phyloP scores from a whole-genome alignment of 2,329 filamentous ascomycete species.

The Exophiala viscosa region DNA sequence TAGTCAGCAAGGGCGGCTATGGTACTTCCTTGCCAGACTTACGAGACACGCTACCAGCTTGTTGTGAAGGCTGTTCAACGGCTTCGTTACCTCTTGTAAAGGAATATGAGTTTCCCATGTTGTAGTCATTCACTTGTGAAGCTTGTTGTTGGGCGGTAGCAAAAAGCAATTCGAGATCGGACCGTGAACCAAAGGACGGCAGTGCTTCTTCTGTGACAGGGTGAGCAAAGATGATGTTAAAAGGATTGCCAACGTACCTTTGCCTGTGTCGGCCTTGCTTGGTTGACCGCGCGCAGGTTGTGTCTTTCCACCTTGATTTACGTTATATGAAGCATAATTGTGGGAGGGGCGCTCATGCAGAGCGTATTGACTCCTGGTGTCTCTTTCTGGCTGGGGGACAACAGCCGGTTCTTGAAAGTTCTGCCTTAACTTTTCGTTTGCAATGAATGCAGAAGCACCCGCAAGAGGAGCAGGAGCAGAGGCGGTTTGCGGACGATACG shows the following conservation, averaged over 20 bases:
- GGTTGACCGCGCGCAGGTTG: background rate
- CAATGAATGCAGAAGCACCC: conserved; percentile 6
- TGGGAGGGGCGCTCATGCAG: background rate
- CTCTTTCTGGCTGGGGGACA: conserved; percentile 1
- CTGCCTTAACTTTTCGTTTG: conserved; percentile 11
- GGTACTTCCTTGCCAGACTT: background rate
- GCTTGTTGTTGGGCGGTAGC: conserved; percentile 15
- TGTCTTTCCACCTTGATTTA: conserved; percentile 3
- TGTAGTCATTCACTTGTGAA: background rate
- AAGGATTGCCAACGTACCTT: conserved; percentile 7
- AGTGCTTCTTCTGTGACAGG: conserved; percentile 13
- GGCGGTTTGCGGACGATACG: conserved; percentile 14
- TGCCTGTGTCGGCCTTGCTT: conserved; percentile 6
- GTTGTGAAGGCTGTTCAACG: conserved; percentile 3
- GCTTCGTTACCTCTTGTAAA: background rate
- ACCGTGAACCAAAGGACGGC: conserved; percentile 22
- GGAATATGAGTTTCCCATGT: background rate
- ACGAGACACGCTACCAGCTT: conserved; percentile 18
- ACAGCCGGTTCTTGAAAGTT: conserved; percentile 3
- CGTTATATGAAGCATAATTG: conserved; percentile 4
- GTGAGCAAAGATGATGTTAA: conserved; percentile 2
- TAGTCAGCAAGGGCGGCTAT: background rate
- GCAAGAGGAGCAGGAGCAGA: conserved; percentile 1
- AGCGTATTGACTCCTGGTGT: conserved; percentile 3
- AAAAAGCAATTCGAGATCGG: conserved; percentile 21